These are phyloP conservation scores for Gloeophyllum trabeum DNA, from an alignment of 768 basidiomycete species.

Conservation along the genomic window DNA sequence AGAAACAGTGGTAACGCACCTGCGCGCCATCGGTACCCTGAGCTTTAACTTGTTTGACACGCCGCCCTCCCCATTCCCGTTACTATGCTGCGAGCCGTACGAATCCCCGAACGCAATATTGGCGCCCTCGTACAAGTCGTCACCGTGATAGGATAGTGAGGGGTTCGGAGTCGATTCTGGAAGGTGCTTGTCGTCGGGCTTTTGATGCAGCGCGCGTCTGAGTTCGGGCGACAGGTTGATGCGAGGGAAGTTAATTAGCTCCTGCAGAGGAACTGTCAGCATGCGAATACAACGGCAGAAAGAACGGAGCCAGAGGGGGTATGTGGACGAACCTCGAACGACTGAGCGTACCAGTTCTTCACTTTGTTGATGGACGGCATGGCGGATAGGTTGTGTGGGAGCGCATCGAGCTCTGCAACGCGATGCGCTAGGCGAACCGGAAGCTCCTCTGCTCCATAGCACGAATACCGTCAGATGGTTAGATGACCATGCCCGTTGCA, in stretches of 20 bases:
- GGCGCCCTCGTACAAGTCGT: slow-evolving; percentile 4
- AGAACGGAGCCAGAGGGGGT: background rate
- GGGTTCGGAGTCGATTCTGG: slow-evolving; percentile 80
- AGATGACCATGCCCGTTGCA: slow-evolving; percentile 1
- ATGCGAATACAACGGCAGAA: background rate
- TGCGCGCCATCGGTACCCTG: slow-evolving; percentile 75
- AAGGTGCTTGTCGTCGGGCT: slow-evolving; percentile 34
- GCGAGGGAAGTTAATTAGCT: slow-evolving; percentile 78
- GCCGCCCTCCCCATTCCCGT: slow-evolving; percentile 23
- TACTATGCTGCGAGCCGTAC: slow-evolving; percentile 6
- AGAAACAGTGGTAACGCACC: slow-evolving; percentile 32
- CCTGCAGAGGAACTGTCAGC: slow-evolving; percentile 33
- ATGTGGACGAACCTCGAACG: slow-evolving; percentile 72
- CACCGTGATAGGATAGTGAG: slow-evolving; percentile 37
- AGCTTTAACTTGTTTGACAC: slow-evolving; percentile 41
- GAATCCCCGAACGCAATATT: background rate
- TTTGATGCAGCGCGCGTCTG: slow-evolving; percentile 49
- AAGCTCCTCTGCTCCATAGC: slow-evolving; percentile 58
- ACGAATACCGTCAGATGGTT: slow-evolving; percentile 2
- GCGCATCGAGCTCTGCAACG: slow-evolving; percentile 88
- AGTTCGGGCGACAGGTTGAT: slow-evolving; percentile 60
- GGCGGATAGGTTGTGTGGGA: slow-evolving; percentile 82
- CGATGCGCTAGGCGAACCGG: slow-evolving; percentile 93
- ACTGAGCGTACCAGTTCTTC: slow-evolving; percentile 98
- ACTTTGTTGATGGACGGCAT: slow-evolving; percentile 93